A percentile compares a stretch with the other conserved stretches of the same genome.
phyloP scores from a whole-genome alignment of 1,284 basidiomycete genomes.

The Nidula niveotomentosa region DNA sequence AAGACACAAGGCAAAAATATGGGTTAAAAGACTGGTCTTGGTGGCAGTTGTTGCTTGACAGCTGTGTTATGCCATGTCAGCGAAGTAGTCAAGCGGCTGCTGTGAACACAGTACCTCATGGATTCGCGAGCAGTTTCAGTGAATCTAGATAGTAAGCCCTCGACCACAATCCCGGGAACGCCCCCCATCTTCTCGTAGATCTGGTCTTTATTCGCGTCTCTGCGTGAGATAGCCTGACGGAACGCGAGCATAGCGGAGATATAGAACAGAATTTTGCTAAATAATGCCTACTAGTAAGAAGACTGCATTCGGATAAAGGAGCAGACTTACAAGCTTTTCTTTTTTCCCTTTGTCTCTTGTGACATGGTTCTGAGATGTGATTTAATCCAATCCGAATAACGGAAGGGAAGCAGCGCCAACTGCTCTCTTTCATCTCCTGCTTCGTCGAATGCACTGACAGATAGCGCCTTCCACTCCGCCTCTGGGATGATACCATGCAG shows the following conservation, averaged over 20 bases:
- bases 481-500: slow-evolving; percentile 77
- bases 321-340: slow-evolving; percentile 52
- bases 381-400: slow-evolving; percentile 69
- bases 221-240: slow-evolving; percentile 41
- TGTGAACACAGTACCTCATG: slow-evolving; percentile 41
- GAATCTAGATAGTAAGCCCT: slow-evolving; percentile 79
- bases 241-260: slow-evolving; percentile 78
- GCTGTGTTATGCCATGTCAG: slow-evolving; percentile 29
- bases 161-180: slow-evolving; percentile 66
- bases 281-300: background rate
- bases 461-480: slow-evolving; percentile 71
- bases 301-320: background rate
- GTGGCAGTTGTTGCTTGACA: slow-evolving; percentile 69
- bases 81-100: background rate
- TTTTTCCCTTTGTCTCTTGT: slow-evolving; percentile 37
- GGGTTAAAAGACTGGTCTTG: slow-evolving; percentile 70
- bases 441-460: slow-evolving; percentile 51
- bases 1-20: slow-evolving; percentile 81
- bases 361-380: slow-evolving; percentile 46
- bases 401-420: slow-evolving; percentile 57
- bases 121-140: slow-evolving; percentile 70
- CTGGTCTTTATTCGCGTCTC: slow-evolving; percentile 47
- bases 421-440: slow-evolving; percentile 50
- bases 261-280: slow-evolving; percentile 77
- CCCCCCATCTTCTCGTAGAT: slow-evolving; percentile 54